Evolutionary conservation across 345 rosid genomes (phyloP), one percentile per base, ranked within the genome.

Genomic region (Balakata baccata): DNA sequence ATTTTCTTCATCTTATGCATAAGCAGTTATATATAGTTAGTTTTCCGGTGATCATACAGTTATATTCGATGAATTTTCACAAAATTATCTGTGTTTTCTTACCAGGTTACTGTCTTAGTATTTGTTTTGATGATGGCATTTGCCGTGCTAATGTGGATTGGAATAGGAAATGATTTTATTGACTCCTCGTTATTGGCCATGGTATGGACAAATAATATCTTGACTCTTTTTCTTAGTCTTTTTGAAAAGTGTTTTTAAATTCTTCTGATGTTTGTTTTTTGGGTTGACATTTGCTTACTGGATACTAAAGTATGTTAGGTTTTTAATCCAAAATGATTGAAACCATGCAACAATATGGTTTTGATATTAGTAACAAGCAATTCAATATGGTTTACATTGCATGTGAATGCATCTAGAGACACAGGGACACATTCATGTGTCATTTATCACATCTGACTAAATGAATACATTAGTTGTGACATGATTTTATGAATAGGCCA

Each of bases 121-220:
- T 79, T 81, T 70, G 39, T 82, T 70, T 43, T 85, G 71, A 88
- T 81, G 88, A 53, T 89, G 70, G 76, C 82, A 66, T 84, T 83
- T 78, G 83, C 87, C 57, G 82, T 84, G 68, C 76, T 87, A 70
- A 85, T 89, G 69, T 81, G 89, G 90, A 81, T 87, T 62, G 90
- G 87, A 50, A 80, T 78, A 75, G 87, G 86, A 74, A 62, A 81
- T 47, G 81, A 68, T 72, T 61, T 75, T 52, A 78, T 81, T 58
- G 72, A 82, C 81, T 81, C 89, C 18, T 84, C 86, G 54, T 50
- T 56, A 53, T 75, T 86, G 66, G 87, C 91, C 37, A 81, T 37
- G 88, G 93, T 89, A 86, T 76, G 82, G 64, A 72, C 37, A 43
- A 41, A 49, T 61, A 8, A 22, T 67, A 61, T 53, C 72, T 70